Percentiles rank a stretch among this genome's conserved stretches.
Conservation (phyloP, 108 stramenopile genomes). For the Cyclotella cryptica region DNA sequence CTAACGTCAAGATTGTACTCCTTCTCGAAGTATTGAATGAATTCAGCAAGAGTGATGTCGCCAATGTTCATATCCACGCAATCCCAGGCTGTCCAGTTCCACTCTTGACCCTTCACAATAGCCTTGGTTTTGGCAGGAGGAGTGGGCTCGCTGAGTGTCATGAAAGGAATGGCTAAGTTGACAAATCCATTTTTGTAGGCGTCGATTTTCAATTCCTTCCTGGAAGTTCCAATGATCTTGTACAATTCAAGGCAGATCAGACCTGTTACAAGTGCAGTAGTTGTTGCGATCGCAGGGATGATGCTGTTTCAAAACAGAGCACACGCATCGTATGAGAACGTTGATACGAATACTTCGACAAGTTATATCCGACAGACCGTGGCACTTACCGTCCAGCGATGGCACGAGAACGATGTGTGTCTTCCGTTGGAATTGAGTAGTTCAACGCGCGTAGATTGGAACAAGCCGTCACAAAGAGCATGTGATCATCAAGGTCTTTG, state of each 20-base stretch:
- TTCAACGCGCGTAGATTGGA: slow-evolving; percentile 96
- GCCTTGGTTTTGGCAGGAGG: slow-evolving; percentile 87
- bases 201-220: slow-evolving; percentile 90
- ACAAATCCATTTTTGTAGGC: slow-evolving; percentile 95
- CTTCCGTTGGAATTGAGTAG: slow-evolving; percentile 97
- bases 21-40: slow-evolving; percentile 91
- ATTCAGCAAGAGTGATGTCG: slow-evolving; percentile 91
- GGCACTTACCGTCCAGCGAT: slow-evolving; percentile 86
- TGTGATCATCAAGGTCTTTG: slow-evolving; percentile 98
- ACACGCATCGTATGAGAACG: neutral
- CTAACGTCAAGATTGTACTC: slow-evolving; percentile 96
- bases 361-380: neutral
- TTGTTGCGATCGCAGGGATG: slow-evolving; percentile 99
- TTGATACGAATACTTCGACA: neutral
- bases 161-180: slow-evolving; percentile 97
- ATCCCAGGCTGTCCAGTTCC: slow-evolving; percentile 98
- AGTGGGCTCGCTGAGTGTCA: slow-evolving; percentile 95
- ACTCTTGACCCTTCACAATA: slow-evolving; percentile 91
- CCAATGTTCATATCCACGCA: slow-evolving; percentile 87
- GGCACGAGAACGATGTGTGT: slow-evolving; percentile 95
- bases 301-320: slow-evolving; percentile 62
- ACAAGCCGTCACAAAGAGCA: slow-evolving; percentile 96
- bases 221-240: slow-evolving; percentile 92
- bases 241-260: slow-evolving; percentile 96
- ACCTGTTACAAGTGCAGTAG: slow-evolving; percentile 98